Base-by-base conservation (phyloP, 371 early-diverging fungal species). In the Basidiobolus meristosporus region DNA sequence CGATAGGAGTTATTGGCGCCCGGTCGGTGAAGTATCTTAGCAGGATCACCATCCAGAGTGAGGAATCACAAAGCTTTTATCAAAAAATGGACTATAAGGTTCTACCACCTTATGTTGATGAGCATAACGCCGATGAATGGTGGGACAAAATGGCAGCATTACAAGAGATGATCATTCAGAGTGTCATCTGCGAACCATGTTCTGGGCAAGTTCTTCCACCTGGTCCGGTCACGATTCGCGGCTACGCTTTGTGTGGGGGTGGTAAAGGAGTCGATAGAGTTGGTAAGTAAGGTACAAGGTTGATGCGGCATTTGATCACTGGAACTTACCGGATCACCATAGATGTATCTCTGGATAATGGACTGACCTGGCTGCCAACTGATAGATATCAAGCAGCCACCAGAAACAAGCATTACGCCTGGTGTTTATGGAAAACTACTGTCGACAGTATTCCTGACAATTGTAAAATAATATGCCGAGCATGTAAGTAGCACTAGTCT, bases 1-100 rank as follows among this genome's bases (percentile, higher is more conserved):
- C 17, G 18, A n/a, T n/a, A 45, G 45, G 90, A 5, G 66, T 74
- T 43, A 84, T 88, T 30, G 90, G 87, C 15, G 90, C 82, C 0
- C 68, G 90, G 31, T 70, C 65, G 43, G 78, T 87, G 50, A 90
- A 90, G 50, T 86, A 77, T 77, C 57, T 87, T 15, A 38, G 48
- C 22, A 57, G 58, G 26, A 68, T 90, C 17, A 59, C 62, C 16
- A 58, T 85, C 14, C 51, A 63, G 14, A 68, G 67, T 19, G 46
- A 63, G 10, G 80, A 74, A 46, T 71, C 73, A 10, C 48, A 51
- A 7, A 68, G 68, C 41, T 72, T 67, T 47, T 90, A 76, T 68
- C 88, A 90, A 45, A 63, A 68, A 45, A 61, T 62, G 15, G 90
- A 90, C 48, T 82, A 87, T 57, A 80, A 81, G 47, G 81, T 83